A percentile compares a stretch with the other conserved stretches of the same genome.
Evolutionary conservation across 495 filamentous ascomycete genomes (phyloP).

Genomic region (Tuber umbilicatum): DNA sequence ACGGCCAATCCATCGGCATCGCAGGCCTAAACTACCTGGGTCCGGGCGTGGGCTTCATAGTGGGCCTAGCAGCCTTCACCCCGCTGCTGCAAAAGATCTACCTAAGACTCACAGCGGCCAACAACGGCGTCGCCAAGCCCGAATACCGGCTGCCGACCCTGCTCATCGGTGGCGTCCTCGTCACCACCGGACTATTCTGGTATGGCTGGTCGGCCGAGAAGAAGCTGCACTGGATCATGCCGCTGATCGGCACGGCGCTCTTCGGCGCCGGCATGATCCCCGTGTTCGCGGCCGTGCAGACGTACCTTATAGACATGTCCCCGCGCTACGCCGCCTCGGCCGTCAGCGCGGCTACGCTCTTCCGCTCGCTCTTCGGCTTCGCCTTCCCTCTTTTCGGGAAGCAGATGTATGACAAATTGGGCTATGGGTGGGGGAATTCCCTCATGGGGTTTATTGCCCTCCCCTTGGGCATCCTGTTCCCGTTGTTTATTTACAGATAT

Average conservation of each 20-base stretch:
- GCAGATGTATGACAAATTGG: conserved; percentile 51
- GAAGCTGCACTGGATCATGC: conserved; percentile 54
- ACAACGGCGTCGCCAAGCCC: conserved; percentile 50
- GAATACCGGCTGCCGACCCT: conserved; percentile 56
- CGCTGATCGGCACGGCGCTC: conserved; percentile 53
- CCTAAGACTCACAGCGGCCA: conserved; percentile 48
- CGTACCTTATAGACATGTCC: conserved; percentile 70
- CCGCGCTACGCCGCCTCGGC: conserved; percentile 68
- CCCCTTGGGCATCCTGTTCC: conserved; percentile 47
- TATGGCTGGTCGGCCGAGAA: conserved; percentile 62
- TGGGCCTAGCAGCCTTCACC: conserved; percentile 49
- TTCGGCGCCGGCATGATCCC: conserved; percentile 55
- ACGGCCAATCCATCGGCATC: conserved; percentile 50
- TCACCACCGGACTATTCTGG: conserved; percentile 52
- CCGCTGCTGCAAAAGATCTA: conserved; percentile 51
- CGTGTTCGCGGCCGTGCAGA: conserved; percentile 59
- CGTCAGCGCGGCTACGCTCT: conserved; percentile 58
- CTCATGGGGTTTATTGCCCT: conserved; percentile 52
- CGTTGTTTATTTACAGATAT: conserved; percentile 49
- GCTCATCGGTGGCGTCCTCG: conserved; percentile 51
- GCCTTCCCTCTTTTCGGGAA: conserved; percentile 50
- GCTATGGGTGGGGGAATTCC: conserved; percentile 54
- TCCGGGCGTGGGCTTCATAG: conserved; percentile 52
- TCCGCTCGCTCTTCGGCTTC: conserved; percentile 51
- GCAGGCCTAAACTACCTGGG: conserved; percentile 57